Evolutionary conservation across 768 basidiomycete genomes (phyloP).

Genomic region (Kwoniella pini): DNA sequence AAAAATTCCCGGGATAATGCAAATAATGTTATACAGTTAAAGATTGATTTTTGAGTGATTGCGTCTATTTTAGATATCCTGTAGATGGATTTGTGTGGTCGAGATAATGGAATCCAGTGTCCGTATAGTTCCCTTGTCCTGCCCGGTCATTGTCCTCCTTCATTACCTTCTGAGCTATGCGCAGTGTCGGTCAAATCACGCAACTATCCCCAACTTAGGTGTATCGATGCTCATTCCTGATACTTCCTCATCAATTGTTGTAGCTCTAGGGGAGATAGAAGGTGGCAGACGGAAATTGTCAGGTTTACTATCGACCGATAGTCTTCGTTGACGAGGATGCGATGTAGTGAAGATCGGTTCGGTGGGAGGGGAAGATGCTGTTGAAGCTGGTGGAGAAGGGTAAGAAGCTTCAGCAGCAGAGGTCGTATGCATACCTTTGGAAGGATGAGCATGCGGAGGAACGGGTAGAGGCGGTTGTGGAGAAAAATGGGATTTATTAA

Average conservation of each 20-base stretch:
- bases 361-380: slow-evolving; percentile 29
- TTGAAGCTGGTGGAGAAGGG: slow-evolving; percentile 35
- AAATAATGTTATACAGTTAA: neutral
- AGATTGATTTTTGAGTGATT: neutral
- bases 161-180: too few species aligned
- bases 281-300: slow-evolving; percentile 18
- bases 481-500: slow-evolving; percentile 15
- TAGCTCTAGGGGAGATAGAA: slow-evolving; percentile 3
- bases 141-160: too few species aligned
- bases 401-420: slow-evolving; percentile 21
- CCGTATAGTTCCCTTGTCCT: too few species aligned
- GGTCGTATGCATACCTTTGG: neutral
- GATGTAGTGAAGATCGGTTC: slow-evolving; percentile 10
- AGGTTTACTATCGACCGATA: slow-evolving; percentile 17
- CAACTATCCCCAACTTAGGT: slow-evolving; percentile 9
- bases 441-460: neutral
- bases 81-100: too few species aligned
- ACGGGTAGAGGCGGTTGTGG: slow-evolving; percentile 1
- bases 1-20: slow-evolving; percentile 1
- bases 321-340: slow-evolving; percentile 14
- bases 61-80: too few species aligned
- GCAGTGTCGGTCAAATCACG: neutral
- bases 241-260: slow-evolving; percentile 16
- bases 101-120: too few species aligned
- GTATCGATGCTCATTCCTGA: slow-evolving; percentile 5